Evolutionary conservation across 1,284 basidiomycete genomes (phyloP).

Genomic region (Marasmius sp.): DNA sequence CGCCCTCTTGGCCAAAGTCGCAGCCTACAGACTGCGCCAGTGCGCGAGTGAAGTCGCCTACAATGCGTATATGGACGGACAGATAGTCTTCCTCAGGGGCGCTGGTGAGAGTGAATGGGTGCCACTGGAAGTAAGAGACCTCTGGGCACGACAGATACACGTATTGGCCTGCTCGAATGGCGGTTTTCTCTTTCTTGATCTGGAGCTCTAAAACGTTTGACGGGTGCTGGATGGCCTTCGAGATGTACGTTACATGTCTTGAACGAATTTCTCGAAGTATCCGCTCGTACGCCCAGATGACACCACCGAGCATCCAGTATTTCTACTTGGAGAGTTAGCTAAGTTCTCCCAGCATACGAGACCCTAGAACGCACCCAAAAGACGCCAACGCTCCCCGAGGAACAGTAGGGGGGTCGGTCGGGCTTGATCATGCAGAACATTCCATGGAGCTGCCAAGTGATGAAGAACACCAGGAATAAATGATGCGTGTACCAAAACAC

Average conservation of each 20-base stretch:
- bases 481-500: constrained; percentile 90
- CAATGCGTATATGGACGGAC: constrained; percentile 85
- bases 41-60: constrained; percentile 83
- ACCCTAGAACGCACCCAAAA: constrained; percentile 75
- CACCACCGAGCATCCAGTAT: constrained; percentile 86
- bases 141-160: constrained; percentile 87
- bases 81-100: constrained; percentile 91
- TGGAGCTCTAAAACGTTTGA: constrained; percentile 89
- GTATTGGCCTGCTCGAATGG: constrained; percentile 80
- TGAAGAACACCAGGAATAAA: constrained; percentile 87
- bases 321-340: constrained; percentile 43
- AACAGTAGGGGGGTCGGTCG: constrained; percentile 85
- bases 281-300: constrained; percentile 83
- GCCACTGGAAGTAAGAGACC: constrained; percentile 92
- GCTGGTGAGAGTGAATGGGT: constrained; percentile 89
- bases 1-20: constrained; percentile 59
- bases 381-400: constrained; percentile 80
- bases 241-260: constrained; percentile 84
- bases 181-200: constrained; percentile 90
- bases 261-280: constrained; percentile 86
- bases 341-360: constrained; percentile 2
- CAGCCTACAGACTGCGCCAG: constrained; percentile 83
- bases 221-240: constrained; percentile 91
- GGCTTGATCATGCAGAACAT: constrained; percentile 95
- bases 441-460: constrained; percentile 89